Evolutionary conservation across 106 monocot genomes (phyloP).

Genomic region (Dendrobium nobile): DNA sequence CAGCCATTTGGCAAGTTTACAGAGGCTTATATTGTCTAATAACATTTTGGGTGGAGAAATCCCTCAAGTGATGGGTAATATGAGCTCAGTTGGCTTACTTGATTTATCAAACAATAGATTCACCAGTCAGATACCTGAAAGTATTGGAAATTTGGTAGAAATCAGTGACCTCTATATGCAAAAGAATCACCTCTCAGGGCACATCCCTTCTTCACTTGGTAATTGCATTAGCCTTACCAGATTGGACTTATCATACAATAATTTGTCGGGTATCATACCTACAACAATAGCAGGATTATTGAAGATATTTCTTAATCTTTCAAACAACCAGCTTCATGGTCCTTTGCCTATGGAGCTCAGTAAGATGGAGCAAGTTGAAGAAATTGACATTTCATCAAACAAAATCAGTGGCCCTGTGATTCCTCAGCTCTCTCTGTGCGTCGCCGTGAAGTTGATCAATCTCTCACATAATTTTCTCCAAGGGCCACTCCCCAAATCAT

Average conservation of each 20-base stretch:
- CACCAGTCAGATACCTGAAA: conserved; percentile 23
- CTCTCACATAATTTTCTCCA: conserved; percentile 49
- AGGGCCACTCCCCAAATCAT: conserved; percentile 29
- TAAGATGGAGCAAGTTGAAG: conserved; percentile 36
- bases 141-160: conserved; percentile 20
- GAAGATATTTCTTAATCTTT: conserved; percentile 36
- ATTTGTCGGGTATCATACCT: conserved; percentile 32
- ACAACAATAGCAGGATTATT: conserved; percentile 24
- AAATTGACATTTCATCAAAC: conserved; percentile 52
- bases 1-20: conserved; percentile 11
- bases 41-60: conserved; percentile 21
- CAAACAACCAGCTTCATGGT: conserved; percentile 44
- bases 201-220: conserved; percentile 26
- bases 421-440: conserved; percentile 25
- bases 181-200: conserved; percentile 29
- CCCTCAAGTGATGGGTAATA: conserved; percentile 19
- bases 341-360: conserved; percentile 27
- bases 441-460: conserved; percentile 26
- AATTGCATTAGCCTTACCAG: conserved; percentile 16
- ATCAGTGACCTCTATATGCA: conserved; percentile 22
- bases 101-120: conserved; percentile 33
- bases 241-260: conserved; percentile 39
- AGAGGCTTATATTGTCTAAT: conserved; percentile 26
- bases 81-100: conserved; percentile 23
- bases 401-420: conserved; percentile 27